A percentile compares a stretch with the other conserved stretches of the same genome.
These are phyloP conservation scores for Thielaviopsis punctulata DNA, from an alignment of 2,329 filamentous ascomycete species.

Conservation along the genomic window DNA sequence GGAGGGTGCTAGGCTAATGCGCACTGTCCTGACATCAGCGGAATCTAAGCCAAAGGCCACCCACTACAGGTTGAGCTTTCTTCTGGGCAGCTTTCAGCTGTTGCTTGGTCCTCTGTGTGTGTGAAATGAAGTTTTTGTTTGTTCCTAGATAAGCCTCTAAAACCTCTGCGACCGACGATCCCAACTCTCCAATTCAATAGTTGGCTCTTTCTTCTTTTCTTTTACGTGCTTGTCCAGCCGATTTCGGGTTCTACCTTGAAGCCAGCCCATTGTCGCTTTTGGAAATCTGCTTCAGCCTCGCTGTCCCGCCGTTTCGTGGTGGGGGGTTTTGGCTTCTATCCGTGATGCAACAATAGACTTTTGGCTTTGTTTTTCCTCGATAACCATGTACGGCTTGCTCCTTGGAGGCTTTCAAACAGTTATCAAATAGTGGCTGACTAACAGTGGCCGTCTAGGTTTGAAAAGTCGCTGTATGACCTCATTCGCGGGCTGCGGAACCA, in stretches of 20 bases:
- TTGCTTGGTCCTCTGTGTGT: too few relatives aligned
- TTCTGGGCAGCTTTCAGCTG: too few relatives aligned
- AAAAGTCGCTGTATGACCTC: conserved; percentile 97
- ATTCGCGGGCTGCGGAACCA: conserved; percentile 90
- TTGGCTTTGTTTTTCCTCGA: neutral
- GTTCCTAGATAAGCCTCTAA: too few relatives aligned
- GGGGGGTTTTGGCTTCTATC: neutral
- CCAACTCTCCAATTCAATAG: neutral
- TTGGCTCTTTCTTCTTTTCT: neutral
- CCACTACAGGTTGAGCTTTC: too few relatives aligned
- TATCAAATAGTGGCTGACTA: neutral
- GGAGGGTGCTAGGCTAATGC: neutral
- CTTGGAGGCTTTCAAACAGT: neutral
- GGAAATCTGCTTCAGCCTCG: neutral
- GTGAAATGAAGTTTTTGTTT: too few relatives aligned
- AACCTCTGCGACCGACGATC: too few relatives aligned
- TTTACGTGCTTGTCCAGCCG: neutral
- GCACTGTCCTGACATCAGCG: conserved; percentile 9
- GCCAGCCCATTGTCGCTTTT: too few relatives aligned
- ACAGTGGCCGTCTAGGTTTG: conserved; percentile 56
- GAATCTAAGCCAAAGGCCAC: conserved; percentile 17
- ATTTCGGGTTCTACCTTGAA: too few relatives aligned
- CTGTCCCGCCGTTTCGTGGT: neutral
- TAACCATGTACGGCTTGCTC: neutral
- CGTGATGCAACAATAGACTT: neutral